Evolutionary conservation across 371 early-diverging fungal species (phyloP), one percentile per base, ranked within the genome.

Genomic region (Mortierella sp.): DNA sequence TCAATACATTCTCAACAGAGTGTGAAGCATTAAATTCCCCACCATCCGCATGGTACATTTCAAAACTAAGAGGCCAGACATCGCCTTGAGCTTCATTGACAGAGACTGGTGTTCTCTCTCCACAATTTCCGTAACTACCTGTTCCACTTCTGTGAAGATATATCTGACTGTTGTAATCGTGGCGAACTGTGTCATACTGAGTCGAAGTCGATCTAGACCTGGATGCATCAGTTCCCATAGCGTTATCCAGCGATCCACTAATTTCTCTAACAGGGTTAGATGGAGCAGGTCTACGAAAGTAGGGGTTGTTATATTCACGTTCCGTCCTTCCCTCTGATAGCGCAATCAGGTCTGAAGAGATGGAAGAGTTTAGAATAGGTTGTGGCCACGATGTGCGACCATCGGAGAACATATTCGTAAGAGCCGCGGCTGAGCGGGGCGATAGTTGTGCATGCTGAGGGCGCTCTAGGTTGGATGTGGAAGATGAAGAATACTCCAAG

Each of bases 21-120:
- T 81, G 81, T 3, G 81, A 43, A 2, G 75, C 75, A 33, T 81
- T 81, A 65, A 81, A 81, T 33, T 81, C 81, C 8, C 81, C 81
- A 22, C 81, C 81, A 50, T 81, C 81, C 4, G 81, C 72, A 43
- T 72, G 74, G 57, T 69, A 74, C 72, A 81, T 68, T 0, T 81
- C 72, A 72, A 81, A 81, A 21, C 63, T 75, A 13, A 81, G 38
- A 10, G 81, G 81, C 72, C 81, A 74, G 2, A 74, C 75, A 58
- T 80, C 80, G n/a, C 63, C 70, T 33, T 3, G 62, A 4, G 64
- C 16, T 24, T 78, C 74, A 4, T 22, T 47, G 33, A 47, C 55
- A 2, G 59, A 19, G 10, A 24, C 64, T 19, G 52, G 33, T 11
- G 38, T 28, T 13, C 21, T 21, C 19, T 67, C 78, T 13, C 69